Percentiles rank a stretch among this genome's conserved stretches.
Evolutionary conservation across 495 filamentous ascomycete species (phyloP).

Genomic region (Penicillium nucicola): DNA sequence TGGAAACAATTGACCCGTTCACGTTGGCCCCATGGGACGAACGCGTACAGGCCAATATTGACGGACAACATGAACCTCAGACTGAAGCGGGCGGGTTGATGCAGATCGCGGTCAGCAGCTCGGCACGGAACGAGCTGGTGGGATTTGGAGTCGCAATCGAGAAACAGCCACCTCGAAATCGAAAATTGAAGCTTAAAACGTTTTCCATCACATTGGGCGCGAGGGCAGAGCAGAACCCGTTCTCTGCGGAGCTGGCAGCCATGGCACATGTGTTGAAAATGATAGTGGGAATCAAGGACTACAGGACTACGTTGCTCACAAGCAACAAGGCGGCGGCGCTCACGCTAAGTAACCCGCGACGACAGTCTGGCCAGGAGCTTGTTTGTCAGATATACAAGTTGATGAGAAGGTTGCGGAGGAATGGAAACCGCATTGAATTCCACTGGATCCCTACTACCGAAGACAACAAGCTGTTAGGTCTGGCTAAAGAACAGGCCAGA

Average conservation of each 20-base stretch:
- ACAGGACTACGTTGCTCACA: conserved; percentile 9
- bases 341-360: conserved; percentile 11
- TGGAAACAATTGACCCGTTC: conserved; percentile 6
- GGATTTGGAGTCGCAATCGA: no score
- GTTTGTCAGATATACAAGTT: conserved; percentile 19
- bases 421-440: conserved; percentile 17
- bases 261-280: conserved; percentile 3
- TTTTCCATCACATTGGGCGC: conserved; percentile 8
- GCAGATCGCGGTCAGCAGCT: no score
- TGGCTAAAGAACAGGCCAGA: no score
- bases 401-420: conserved; percentile 18
- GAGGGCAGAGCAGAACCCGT: no score
- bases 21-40: conserved; percentile 12
- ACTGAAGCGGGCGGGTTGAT: no score
- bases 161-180: conserved; percentile 11
- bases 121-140: no score
- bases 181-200: conserved; percentile 10
- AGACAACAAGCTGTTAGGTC: conserved; percentile 20
- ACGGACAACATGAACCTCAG: no score
- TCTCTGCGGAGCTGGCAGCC: conserved; percentile 12
- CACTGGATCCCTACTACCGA: conserved; percentile 11
- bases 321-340: conserved; percentile 14
- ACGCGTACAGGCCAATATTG: conserved; percentile 4
- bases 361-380: conserved; percentile 19
- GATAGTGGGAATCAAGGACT: conserved; percentile 7